Percentiles rank a stretch among this genome's conserved stretches.
These are phyloP conservation scores for Cytospora schulzeri DNA, from an alignment of 2,329 filamentous ascomycete species.

Conservation along the genomic window DNA sequence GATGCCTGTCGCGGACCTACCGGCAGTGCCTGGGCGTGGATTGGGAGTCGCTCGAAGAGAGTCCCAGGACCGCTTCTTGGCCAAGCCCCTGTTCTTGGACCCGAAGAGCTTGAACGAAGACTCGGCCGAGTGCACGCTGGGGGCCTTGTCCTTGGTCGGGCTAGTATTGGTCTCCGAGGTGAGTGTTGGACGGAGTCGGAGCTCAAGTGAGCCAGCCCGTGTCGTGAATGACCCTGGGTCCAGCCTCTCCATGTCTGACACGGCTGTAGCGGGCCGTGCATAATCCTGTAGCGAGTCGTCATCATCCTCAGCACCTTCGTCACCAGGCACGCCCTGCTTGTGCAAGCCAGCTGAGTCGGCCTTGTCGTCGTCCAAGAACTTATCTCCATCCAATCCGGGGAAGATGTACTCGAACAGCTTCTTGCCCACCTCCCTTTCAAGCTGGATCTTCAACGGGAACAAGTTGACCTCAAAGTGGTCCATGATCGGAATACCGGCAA, in stretches of 20 bases:
- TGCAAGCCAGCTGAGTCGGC: slow-evolving; percentile 63
- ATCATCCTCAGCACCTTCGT: slow-evolving; percentile 51
- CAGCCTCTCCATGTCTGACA: slow-evolving; percentile 47
- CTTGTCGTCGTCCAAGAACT: slow-evolving; percentile 44
- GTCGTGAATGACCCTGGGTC: slow-evolving; percentile 53
- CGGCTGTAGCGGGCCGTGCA: slow-evolving; percentile 36
- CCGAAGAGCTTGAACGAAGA: slow-evolving; percentile 55
- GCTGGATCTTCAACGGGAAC: slow-evolving; percentile 89
- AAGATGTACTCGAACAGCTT: slow-evolving; percentile 97
- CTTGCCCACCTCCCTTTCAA: slow-evolving; percentile 90
- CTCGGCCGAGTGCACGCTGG: slow-evolving; percentile 53
- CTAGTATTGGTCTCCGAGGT: slow-evolving; percentile 52
- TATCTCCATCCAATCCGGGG: slow-evolving; percentile 72
- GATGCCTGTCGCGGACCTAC: slow-evolving; percentile 50
- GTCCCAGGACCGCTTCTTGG: slow-evolving; percentile 59
- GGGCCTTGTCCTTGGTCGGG: slow-evolving; percentile 47
- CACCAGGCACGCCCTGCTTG: slow-evolving; percentile 47
- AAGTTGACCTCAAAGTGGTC: slow-evolving; percentile 95
- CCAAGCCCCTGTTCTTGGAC: slow-evolving; percentile 46
- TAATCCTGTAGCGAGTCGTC: slow-evolving; percentile 37
- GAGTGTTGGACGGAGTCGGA: slow-evolving; percentile 81
- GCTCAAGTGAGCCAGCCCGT: slow-evolving; percentile 74
- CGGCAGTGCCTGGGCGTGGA: slow-evolving; percentile 45
- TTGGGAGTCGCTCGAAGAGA: slow-evolving; percentile 50
- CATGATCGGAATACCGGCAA: slow-evolving; percentile 95